A percentile compares a stretch with the other conserved stretches of the same genome.
phyloP scores from a whole-genome alignment of 345 rosid species.

The Pugionium cornutum region DNA sequence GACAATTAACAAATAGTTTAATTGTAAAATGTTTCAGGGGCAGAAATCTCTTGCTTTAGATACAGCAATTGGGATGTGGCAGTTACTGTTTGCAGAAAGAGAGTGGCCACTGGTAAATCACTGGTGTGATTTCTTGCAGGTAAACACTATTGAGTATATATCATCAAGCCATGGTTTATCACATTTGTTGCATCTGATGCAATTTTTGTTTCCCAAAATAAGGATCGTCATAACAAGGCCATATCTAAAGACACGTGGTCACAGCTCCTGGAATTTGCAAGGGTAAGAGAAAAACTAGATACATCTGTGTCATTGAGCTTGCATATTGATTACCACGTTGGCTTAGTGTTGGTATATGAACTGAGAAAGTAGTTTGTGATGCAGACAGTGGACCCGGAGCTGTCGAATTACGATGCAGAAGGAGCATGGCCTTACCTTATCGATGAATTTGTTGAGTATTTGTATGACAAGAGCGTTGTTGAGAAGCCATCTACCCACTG shows the following conservation, averaged over 20 bases:
- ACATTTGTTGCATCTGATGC: slow-evolving; percentile 26
- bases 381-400: slow-evolving; percentile 66
- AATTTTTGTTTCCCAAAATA: slow-evolving; percentile 30
- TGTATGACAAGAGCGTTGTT: slow-evolving; percentile 61
- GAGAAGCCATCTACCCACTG: not conserved
- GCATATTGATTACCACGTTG: slow-evolving; percentile 16
- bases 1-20: not conserved
- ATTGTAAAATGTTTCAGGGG: slow-evolving; percentile 55
- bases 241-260: slow-evolving; percentile 97
- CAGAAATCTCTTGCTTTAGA: slow-evolving; percentile 96
- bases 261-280: slow-evolving; percentile 84
- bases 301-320: slow-evolving; percentile 5
- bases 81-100: slow-evolving; percentile 88
- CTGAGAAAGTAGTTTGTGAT: slow-evolving; percentile 18
- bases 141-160: slow-evolving; percentile 31
- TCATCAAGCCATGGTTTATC: slow-evolving; percentile 15
- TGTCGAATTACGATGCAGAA: slow-evolving; percentile 87
- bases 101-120: slow-evolving; percentile 91
- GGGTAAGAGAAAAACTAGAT: slow-evolving; percentile 53
- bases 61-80: slow-evolving; percentile 99
- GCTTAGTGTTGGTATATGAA: slow-evolving; percentile 23
- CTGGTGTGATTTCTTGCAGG: slow-evolving; percentile 99
- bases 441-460: slow-evolving; percentile 94
- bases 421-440: slow-evolving; percentile 99
- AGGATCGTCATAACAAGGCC: slow-evolving; percentile 97